phyloP scores from a whole-genome alignment of 805 yeast species.

The Barnettozyma sucrosica region DNA sequence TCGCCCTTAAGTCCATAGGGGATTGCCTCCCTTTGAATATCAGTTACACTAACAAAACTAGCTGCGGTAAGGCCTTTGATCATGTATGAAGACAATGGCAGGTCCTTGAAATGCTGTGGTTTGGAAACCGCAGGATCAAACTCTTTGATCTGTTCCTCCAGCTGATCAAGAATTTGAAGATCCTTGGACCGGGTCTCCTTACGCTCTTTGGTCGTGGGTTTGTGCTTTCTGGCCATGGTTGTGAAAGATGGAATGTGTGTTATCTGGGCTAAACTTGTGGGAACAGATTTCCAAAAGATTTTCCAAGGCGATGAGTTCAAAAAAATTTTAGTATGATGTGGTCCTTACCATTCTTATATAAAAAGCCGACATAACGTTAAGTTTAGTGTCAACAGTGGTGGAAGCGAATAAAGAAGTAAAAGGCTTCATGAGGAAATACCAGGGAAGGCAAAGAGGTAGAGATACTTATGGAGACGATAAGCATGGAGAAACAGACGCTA shows the following conservation, averaged over 20 bases:
- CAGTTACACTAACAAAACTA: conserved; percentile 77
- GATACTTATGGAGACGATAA: not conserved
- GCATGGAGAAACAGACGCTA: not conserved
- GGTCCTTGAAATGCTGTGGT: conserved; percentile 56
- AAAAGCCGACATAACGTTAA: not conserved
- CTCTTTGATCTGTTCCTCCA: conserved; percentile 48
- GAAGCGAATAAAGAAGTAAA: not conserved
- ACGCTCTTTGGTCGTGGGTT: conserved; percentile 30
- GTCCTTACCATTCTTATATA: conserved; percentile 2
- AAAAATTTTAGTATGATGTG: conserved; percentile 2
- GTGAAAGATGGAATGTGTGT: not conserved
- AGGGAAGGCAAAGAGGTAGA: not conserved
- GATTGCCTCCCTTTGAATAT: conserved; percentile 76
- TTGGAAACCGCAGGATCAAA: conserved; percentile 40
- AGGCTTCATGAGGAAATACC: not conserved
- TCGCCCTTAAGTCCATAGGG: conserved; percentile 72
- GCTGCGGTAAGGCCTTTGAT: conserved; percentile 69
- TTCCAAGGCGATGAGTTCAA: not conserved
- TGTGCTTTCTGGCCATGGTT: conserved; percentile 33
- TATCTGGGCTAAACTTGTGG: not conserved
- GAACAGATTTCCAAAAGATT: not conserved
- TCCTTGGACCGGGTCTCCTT: conserved; percentile 34
- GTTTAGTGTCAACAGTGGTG: not conserved
- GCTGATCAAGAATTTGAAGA: conserved; percentile 30
- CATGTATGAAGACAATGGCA: conserved; percentile 68